Conservation (phyloP, 768 basidiomycete genomes). For the Clavaria fumosa region DNA sequence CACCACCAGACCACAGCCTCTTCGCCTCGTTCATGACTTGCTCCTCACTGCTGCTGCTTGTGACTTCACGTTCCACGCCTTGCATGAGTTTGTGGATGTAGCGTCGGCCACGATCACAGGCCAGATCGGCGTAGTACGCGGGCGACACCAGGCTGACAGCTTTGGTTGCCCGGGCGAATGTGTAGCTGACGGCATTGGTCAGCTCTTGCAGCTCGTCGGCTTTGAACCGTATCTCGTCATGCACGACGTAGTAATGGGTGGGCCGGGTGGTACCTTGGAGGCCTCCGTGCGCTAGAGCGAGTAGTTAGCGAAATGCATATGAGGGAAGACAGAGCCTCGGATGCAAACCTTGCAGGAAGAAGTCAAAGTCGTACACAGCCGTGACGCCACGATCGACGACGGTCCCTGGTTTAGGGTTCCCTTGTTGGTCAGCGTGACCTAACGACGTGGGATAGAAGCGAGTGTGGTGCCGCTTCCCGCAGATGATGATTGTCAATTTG, state of each 20-base stretch:
- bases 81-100: slow-evolving; percentile 63
- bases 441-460: slow-evolving; percentile 49
- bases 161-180: slow-evolving; percentile 78
- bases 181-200: slow-evolving; percentile 57
- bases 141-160: slow-evolving; percentile 56
- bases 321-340: neutral
- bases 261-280: slow-evolving; percentile 60
- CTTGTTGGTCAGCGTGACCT: slow-evolving; percentile 39
- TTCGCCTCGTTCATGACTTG: slow-evolving; percentile 38
- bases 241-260: slow-evolving; percentile 71
- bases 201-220: slow-evolving; percentile 60
- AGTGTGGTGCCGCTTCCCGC: slow-evolving; percentile 41
- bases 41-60: slow-evolving; percentile 28
- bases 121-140: slow-evolving; percentile 70
- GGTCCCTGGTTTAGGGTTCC: slow-evolving; percentile 65
- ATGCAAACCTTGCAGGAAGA: slow-evolving; percentile 45
- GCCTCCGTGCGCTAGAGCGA: slow-evolving; percentile 46
- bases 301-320: neutral
- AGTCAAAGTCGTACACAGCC: slow-evolving; percentile 48
- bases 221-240: slow-evolving; percentile 57
- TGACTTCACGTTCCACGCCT: slow-evolving; percentile 24
- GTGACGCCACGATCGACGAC: slow-evolving; percentile 73
- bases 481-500: slow-evolving; percentile 55
- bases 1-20: slow-evolving; percentile 40
- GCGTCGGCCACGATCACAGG: slow-evolving; percentile 47